phyloP scores from a whole-genome alignment of 1,284 basidiomycete genomes.

The Retiboletus flavoniger region DNA sequence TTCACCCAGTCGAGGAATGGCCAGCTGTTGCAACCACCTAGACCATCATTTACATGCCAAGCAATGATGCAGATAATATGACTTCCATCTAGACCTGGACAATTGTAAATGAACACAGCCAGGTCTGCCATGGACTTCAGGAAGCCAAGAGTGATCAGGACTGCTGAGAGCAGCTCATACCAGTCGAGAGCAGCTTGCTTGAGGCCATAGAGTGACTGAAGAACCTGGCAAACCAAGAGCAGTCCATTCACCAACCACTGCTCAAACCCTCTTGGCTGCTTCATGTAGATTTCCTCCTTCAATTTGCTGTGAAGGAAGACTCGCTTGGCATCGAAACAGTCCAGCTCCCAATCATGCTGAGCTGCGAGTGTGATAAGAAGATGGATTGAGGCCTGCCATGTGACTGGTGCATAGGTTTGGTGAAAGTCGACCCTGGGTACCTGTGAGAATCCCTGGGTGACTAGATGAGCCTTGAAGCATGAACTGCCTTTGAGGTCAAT shows the following conservation, averaged over 20 bases:
- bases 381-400: conserved; percentile 21
- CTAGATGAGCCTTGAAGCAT: conserved; percentile 38
- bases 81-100: fast-evolving
- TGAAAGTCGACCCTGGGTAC: conserved; percentile 38
- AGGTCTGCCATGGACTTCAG: background rate
- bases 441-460: conserved; percentile 42
- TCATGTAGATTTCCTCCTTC: conserved; percentile 12
- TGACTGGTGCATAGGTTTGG: conserved; percentile 29
- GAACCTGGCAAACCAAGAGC: background rate
- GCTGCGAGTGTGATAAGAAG: conserved; percentile 26
- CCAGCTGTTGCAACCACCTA: background rate
- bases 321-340: conserved; percentile 13
- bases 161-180: conserved; percentile 2
- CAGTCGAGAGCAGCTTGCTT: conserved; percentile 12
- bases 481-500: background rate
- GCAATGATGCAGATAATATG: conserved; percentile 7
- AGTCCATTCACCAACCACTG: background rate
- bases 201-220: conserved; percentile 7
- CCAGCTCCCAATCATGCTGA: conserved; percentile 16
- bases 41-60: conserved; percentile 12
- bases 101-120: background rate
- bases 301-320: conserved; percentile 10
- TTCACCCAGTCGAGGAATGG: conserved; percentile 3
- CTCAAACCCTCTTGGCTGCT: conserved; percentile 7
- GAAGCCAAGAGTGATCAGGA: background rate